Base-by-base conservation (phyloP, 1,284 basidiomycete species). In the Boletus mariae region DNA sequence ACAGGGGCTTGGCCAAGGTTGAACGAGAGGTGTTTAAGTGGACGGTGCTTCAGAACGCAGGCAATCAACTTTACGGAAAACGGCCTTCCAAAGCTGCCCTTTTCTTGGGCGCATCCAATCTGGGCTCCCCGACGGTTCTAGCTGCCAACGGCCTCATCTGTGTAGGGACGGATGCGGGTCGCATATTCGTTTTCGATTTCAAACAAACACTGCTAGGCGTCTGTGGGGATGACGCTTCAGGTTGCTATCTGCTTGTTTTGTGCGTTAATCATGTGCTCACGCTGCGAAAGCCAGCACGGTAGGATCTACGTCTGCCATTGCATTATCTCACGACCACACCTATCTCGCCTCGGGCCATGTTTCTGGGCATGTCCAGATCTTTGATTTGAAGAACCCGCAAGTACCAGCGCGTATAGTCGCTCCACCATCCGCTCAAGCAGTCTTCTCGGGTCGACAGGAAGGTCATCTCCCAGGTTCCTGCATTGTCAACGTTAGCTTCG, bases 281-380 rank as follows among this genome's bases (percentile, higher is more conserved):
- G 38, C 52, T 54, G 41, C 47, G 66, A 54, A 68, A 89, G 86
- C 76, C 45, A 82, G 75, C 62, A 70, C 75, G 10, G 75, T 85
- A 15, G 93, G 94, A 13, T 71, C 90, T n/a, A 92, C 97, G 15
- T 97, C 93, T 6, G 89, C 94, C 1, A 72, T 99, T 5, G 87
- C 93, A 2, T 76, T 99, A 47, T 98, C 95, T 4, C 86, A 92
- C 59, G 97, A 99, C 66, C 92, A 94, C 62, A 96, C 95, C 0
- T 98, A 86, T 68, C 75, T 98, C 46, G 96, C 90, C 0, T 88
- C 90, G 1, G 97, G 97, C 1, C 93, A 98, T 69, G 78, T 84
- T 0, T 82, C 80, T 2, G 97, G 97, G 2, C 80, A 92, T 61
- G 85, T 99, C 41, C 87, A 90, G 61, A 77, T 99, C 0, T 99